Evolutionary conservation across 352 stramenopile genomes (phyloP).

Genomic region (Phytopythium aichiense): DNA sequence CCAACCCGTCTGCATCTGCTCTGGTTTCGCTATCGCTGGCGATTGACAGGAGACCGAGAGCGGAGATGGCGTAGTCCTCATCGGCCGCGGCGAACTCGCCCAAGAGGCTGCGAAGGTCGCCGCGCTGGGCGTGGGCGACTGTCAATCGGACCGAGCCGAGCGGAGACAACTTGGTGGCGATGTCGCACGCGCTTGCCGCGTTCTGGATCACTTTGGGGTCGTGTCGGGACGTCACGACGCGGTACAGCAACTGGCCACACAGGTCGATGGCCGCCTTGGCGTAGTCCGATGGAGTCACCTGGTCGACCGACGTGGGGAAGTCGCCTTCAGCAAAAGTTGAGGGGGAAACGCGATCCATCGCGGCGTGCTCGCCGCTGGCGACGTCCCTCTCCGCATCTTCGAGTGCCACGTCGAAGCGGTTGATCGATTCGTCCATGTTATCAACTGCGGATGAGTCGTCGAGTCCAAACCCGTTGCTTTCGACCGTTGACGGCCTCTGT

Average conservation of each 20-base stretch:
- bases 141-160: conserved; percentile 18
- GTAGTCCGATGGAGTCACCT: conserved; percentile 17
- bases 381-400: neutral
- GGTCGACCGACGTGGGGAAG: neutral
- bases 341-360: neutral
- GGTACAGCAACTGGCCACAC: conserved; percentile 33
- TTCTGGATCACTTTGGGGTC: conserved; percentile 29
- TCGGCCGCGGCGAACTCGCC: conserved; percentile 33
- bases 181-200: conserved; percentile 39
- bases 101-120: conserved; percentile 48
- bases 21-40: conserved; percentile 1
- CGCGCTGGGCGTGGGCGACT: conserved; percentile 43
- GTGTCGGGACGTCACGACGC: conserved; percentile 39
- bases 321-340: neutral
- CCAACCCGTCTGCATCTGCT: neutral
- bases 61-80: conserved; percentile 34
- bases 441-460: neutral
- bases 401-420: neutral
- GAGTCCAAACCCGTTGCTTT: neutral
- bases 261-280: conserved; percentile 25
- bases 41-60: conserved; percentile 9
- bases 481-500: neutral
- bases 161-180: conserved; percentile 32
- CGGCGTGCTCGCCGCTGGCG: neutral
- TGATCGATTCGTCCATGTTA: neutral